These are phyloP conservation scores for Leccinum rimulosum DNA, from an alignment of 768 basidiomycete genomes.

Conservation along the genomic window DNA sequence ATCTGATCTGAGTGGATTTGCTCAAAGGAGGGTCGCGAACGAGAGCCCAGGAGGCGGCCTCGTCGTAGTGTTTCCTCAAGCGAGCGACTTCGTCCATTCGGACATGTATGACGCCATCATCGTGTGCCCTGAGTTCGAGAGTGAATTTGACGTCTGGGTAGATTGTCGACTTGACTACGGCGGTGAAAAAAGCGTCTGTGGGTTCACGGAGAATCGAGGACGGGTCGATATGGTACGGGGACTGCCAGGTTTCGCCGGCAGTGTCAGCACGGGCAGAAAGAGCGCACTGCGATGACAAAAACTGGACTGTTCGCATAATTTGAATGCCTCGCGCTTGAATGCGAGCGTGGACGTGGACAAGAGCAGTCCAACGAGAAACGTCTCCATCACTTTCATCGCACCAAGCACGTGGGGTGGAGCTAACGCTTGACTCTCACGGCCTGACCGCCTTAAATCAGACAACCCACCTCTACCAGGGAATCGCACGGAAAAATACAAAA, in stretches of 20 bases:
- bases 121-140: slow-evolving; percentile 79
- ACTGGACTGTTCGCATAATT: slow-evolving; percentile 89
- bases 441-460: too few species aligned
- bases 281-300: slow-evolving; percentile 91
- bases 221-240: slow-evolving; percentile 80
- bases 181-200: slow-evolving; percentile 62
- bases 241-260: slow-evolving; percentile 61
- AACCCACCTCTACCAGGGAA: too few species aligned
- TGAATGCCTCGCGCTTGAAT: slow-evolving; percentile 86
- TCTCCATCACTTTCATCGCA: background rate
- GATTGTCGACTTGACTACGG: slow-evolving; percentile 70
- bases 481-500: too few species aligned
- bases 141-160: slow-evolving; percentile 84
- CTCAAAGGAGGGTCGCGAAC: slow-evolving; percentile 67
- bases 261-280: slow-evolving; percentile 71
- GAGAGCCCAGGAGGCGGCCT: slow-evolving; percentile 88
- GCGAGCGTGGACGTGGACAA: slow-evolving; percentile 40
- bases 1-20: slow-evolving; percentile 45
- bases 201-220: slow-evolving; percentile 49
- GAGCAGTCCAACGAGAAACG: slow-evolving; percentile 33
- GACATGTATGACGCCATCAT: slow-evolving; percentile 87
- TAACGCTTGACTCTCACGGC: too few species aligned
- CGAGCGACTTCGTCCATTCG: slow-evolving; percentile 88
- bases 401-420: background rate
- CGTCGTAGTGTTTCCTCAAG: slow-evolving; percentile 83